Evolutionary conservation across 371 early-diverging fungal genomes (phyloP).

Genomic region (Saksenaea oblongispora): DNA sequence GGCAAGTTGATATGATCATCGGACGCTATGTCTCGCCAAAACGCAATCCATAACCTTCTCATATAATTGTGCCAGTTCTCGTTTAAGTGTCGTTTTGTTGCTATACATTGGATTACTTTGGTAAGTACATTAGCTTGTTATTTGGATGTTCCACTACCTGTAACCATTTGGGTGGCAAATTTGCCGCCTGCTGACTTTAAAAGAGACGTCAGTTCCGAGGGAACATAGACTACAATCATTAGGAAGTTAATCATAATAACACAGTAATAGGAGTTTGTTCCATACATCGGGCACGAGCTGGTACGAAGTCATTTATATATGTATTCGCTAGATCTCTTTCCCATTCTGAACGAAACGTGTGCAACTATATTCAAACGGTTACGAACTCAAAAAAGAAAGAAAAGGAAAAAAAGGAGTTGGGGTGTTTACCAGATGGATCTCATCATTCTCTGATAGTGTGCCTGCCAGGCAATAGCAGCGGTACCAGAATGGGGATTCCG

Average conservation of each 20-base stretch:
- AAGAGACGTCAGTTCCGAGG: not conserved
- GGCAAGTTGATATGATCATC: not conserved
- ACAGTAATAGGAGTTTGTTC: not conserved
- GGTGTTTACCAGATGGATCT: not conserved
- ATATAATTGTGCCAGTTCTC: not conserved
- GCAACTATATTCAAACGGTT: not conserved
- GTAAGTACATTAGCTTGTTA: not conserved
- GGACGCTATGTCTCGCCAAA: not conserved
- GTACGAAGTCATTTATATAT: not conserved
- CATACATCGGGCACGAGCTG: not conserved
- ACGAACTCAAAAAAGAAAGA: not conserved
- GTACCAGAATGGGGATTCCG: not conserved
- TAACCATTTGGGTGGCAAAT: not conserved
- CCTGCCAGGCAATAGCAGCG: not conserved
- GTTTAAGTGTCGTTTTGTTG: not conserved
- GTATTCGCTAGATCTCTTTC: not conserved
- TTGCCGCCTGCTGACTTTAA: not conserved
- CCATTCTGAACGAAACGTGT: not conserved
- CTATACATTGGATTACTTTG: not conserved
- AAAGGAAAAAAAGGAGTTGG: too few relatives aligned
- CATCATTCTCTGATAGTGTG: not conserved
- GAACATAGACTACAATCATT: not conserved
- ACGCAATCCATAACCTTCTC: not conserved
- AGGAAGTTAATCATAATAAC: not conserved
- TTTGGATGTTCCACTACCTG: not conserved